Evolutionary conservation across 345 rosid genomes (phyloP), one percentile per base, ranked within the genome.

Genomic region (Salix arbutifolia): DNA sequence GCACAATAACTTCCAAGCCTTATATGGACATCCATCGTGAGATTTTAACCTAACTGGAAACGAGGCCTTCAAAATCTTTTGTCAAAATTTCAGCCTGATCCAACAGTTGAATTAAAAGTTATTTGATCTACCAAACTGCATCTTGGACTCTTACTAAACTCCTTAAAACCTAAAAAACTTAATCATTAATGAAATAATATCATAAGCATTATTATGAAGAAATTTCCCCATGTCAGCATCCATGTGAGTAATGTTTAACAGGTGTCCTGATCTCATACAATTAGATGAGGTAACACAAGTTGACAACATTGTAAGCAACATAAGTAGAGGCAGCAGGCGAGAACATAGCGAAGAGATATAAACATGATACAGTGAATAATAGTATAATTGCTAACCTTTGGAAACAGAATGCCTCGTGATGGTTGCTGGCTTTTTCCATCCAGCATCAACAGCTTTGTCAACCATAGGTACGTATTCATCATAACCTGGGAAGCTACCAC

Each of bases 391-490:
- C 81, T 71, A 68, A 92, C 99, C 98, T 90, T 85, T 87, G 26
- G 95, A 88, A 66, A 84, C 79, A 75, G 80, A 68, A 65, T 83
- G 79, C 81, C 77, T 80, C 83, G 80, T 86, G 53, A 76, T 77
- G 18, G 92, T 53, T 25, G 88, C 72, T 83, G 87, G 91, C 80
- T 89, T 91, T 87, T 89, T 91, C 94, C 97, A 96, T 78, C 86
- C 85, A 73, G 97, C 86, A 83, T 94, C 94, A 76, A 96, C 99
- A 70, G 93, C 92, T 86, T 94, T 96, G 84, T 94, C 99, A 76
- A 96, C 97, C 97, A 96, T 92, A 12, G 98, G 99, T 64, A 96
- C 94, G 77, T 92, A 96, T 83, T 94, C 99, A 90, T 96, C 99
- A 79, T 94, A 94, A 67, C 99, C 99, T 26, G 94, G 81, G 87